Base-by-base conservation (phyloP, 129 eudicot species). In the Saposhnikovia divaricata region DNA sequence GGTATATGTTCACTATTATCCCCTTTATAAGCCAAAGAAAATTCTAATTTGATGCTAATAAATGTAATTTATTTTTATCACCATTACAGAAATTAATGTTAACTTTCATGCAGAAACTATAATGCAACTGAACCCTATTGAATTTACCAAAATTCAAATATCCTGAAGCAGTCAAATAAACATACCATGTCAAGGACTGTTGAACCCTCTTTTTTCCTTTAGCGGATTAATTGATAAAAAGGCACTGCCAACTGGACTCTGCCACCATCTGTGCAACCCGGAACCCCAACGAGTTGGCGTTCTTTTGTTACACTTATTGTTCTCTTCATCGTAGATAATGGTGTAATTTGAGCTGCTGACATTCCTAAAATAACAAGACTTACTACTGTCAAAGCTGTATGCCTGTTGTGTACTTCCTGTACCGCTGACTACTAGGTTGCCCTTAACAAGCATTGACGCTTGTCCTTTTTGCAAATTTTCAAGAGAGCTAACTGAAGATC, bases 331-430 rank as follows among this genome's bases (percentile, higher is more conserved):
- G 25, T 91, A 87, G 77, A 91, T 85, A 85, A 93, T 91, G 23
- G 93, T 92, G 85, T 92, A 90, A 72, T 92, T 90, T 7, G 91
- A 90, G 87, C 93, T 89, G 72, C 96, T 87, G 69, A 92, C 76
- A 51, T 89, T 83, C 85, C 97, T 87, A 79, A 84, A 87, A 78
- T 93, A 93, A 75, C 98, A 93, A 16, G 69, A 85, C 0, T 15
- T 42, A 23, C 85, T 74, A 85, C 82, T 77, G 14, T 73, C 72
- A 53, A 88, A 91, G 5, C 73, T 55, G 66, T 91, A 93, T 57
- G n/a, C 81, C 83, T 93, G 92, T 68, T 88, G 91, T 34, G 92
- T 93, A 51, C 90, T 93, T 71, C 97, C 98, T 47, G 88, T 27
- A 77, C 98, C 98, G 57, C 89, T 85, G 11, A 86, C 88, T 61